Percentiles rank a stretch among this genome's conserved stretches.
Conservation (phyloP, 306 rosid genomes). For the Heteromeles arbutifolia region DNA sequence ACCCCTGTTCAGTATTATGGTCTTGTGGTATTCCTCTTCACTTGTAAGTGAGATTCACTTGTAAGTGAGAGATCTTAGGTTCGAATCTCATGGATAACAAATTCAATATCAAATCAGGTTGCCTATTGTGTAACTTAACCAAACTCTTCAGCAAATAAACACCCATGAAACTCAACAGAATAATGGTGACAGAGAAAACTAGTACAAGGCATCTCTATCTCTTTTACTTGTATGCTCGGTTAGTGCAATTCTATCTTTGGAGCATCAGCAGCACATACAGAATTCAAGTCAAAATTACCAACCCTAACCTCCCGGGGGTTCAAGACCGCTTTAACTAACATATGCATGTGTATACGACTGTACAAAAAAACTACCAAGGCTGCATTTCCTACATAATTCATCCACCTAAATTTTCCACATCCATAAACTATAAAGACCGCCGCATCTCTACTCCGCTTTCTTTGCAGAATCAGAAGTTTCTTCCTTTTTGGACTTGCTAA, state of each 20-base stretch:
- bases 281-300: not conserved
- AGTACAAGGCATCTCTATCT: too few relatives aligned
- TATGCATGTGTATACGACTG: too few relatives aligned
- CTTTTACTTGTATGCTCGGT: too few relatives aligned
- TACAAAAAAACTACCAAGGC: not conserved
- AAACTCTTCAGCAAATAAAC: too few relatives aligned
- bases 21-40: accelerated
- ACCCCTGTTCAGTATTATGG: too few relatives aligned
- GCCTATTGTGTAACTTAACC: too few relatives aligned
- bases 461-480: conserved; percentile 39
- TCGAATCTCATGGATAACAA: too few relatives aligned
- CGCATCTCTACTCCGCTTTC: conserved; percentile 28
- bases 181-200: too few relatives aligned
- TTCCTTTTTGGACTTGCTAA: conserved; percentile 46
- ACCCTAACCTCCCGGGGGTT: not conserved
- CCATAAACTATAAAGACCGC: not conserved
- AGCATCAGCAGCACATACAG: not conserved
- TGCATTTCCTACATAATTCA: not conserved
- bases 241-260: not conserved
- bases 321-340: not conserved
- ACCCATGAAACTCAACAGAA: too few relatives aligned
- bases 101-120: too few relatives aligned
- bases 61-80: too few relatives aligned
- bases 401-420: not conserved
- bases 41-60: too few relatives aligned